phyloP scores from a whole-genome alignment of 148 eudicot genomes.

The Camellia granthamiana region DNA sequence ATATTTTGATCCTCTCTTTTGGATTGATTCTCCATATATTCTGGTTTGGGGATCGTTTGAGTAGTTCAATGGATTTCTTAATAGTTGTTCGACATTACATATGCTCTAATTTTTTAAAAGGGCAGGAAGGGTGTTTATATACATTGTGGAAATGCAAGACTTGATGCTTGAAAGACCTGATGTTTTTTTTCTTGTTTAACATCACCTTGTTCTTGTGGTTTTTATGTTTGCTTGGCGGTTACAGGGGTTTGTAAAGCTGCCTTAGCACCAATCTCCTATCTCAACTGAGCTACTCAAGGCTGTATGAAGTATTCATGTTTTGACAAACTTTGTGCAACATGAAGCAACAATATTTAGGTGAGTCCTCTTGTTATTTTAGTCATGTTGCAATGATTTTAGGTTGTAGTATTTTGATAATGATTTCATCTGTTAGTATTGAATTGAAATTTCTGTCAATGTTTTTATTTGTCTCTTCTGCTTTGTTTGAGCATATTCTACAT shows the following conservation, averaged over 20 bases:
- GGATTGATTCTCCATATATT: too few relatives aligned
- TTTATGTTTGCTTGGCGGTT: neutral
- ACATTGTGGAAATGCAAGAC: neutral
- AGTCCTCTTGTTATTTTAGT: neutral
- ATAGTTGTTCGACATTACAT: too few relatives aligned
- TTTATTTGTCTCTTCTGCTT: neutral
- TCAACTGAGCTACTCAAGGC: neutral
- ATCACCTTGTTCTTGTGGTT: neutral
- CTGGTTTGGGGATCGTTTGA: too few relatives aligned
- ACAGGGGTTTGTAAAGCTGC: neutral
- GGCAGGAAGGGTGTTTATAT: too few relatives aligned
- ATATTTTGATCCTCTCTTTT: too few relatives aligned
- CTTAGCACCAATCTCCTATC: neutral
- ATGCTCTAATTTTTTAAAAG: too few relatives aligned
- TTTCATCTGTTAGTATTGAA: neutral
- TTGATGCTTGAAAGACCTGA: neutral
- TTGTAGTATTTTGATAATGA: neutral
- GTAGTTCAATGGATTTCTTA: too few relatives aligned
- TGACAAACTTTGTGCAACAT: neutral
- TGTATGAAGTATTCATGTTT: neutral
- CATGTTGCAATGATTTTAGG: neutral
- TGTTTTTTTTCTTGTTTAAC: too few relatives aligned
- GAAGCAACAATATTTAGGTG: conserved; percentile 7
- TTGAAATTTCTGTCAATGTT: neutral
- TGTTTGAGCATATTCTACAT: neutral